These are phyloP conservation scores for Botrytis fragariae DNA, from an alignment of 2,329 filamentous ascomycete genomes.

Conservation along the genomic window DNA sequence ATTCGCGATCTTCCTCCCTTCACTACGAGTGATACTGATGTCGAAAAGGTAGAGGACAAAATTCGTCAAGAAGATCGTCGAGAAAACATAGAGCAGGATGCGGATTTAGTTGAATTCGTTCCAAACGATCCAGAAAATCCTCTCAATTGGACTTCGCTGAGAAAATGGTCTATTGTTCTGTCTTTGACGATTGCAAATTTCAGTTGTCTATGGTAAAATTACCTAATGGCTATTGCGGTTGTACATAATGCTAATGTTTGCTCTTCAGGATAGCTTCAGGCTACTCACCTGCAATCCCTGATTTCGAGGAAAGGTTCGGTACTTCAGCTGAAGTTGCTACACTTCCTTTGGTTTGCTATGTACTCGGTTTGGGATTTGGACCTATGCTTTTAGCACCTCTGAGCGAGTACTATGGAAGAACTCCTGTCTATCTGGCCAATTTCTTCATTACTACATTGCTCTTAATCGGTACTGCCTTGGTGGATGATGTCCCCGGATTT, in stretches of 20 bases:
- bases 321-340: slow-evolving; percentile 11
- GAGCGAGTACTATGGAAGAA: slow-evolving; percentile 58
- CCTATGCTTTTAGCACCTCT: slow-evolving; percentile 60
- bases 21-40: background rate
- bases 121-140: slow-evolving; percentile 34
- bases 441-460: slow-evolving; percentile 56
- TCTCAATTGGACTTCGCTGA: slow-evolving; percentile 30
- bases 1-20: background rate
- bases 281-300: slow-evolving; percentile 4
- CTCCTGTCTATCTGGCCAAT: slow-evolving; percentile 43
- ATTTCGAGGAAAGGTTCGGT: background rate
- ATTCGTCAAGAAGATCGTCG: background rate
- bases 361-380: slow-evolving; percentile 62
- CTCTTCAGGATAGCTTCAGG: slow-evolving; percentile 33
- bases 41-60: slow-evolving; percentile 4
- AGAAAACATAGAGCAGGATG: background rate
- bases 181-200: slow-evolving; percentile 28
- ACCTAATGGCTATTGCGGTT: slow-evolving; percentile 48
- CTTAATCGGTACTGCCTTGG: slow-evolving; percentile 60
- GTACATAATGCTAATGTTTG: slow-evolving; percentile 45
- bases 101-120: slow-evolving; percentile 1
- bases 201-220: slow-evolving; percentile 41
- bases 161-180: slow-evolving; percentile 31
- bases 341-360: slow-evolving; percentile 40
- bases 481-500: slow-evolving; percentile 48